Base-by-base conservation (phyloP, 208 protist genomes). In the Angomonas deanei region DNA sequence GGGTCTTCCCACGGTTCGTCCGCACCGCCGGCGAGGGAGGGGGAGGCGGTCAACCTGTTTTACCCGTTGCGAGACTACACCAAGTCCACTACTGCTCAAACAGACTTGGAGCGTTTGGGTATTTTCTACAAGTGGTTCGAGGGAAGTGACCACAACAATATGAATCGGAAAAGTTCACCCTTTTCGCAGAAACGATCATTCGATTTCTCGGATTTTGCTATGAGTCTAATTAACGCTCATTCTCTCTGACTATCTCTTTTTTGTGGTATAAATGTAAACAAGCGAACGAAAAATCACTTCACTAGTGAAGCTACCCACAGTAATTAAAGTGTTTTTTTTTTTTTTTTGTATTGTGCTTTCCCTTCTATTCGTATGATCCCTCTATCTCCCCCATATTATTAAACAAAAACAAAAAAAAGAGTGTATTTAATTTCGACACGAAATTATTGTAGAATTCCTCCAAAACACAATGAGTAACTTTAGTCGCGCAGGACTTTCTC, bases 101-200 rank as follows among this genome's bases (percentile, higher is more conserved):
- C 47, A 26, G 47, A 53, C 10, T 26, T 53, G 21, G 47, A 53
- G 21, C n/a, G 47, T 11, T 28, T 80, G 21, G 74, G 74, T 11
- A 49, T 61, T 21, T 85, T 78, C 49, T 54, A 74, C 33, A 32
- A 70, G 42, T 90, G 79, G 75, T 72, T 90, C 19, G 30, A 68
- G 8, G 70, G 69, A 0, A 84, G 82, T 54, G 69, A 68, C 23
- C 85, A 92, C 70, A 92, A 92, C 71, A 61, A 92, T 70, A 81
- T 92, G 19, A 75, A 84, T 42, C 49, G 10, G 4, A 55, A 34
- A 4, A 38, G 64, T 28, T 27, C 36, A n/a, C n/a, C 63, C 23
- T 21, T 32, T 83, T 78, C 39, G 27, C 62, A 10, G 6, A 52
- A 11, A 47, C 66, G 15, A n/a, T 88, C 0, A 52, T 32, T 32